Conservation (phyloP, 2,329 filamentous ascomycete genomes). For the Nemania diffusa region DNA sequence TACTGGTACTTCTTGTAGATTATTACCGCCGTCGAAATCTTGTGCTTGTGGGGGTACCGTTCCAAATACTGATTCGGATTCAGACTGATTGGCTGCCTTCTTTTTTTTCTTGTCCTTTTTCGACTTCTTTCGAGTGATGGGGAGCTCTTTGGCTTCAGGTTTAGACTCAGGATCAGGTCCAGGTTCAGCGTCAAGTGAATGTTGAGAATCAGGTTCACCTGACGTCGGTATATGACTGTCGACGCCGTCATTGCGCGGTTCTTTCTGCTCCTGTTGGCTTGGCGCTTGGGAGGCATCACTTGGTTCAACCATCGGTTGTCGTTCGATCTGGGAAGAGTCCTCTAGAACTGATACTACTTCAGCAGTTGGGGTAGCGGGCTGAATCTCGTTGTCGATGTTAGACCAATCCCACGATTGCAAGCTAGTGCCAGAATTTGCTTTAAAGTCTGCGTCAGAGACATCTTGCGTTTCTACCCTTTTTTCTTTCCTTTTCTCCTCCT, state of each 20-base stretch:
- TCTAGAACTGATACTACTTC: constrained; percentile 11
- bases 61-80: constrained; percentile 38
- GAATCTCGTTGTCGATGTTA: constrained; percentile 34
- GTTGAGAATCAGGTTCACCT: constrained; percentile 28
- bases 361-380: constrained; percentile 18
- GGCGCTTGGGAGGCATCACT: not conserved
- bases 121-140: constrained; percentile 46
- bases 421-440: constrained; percentile 11
- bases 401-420: constrained; percentile 37
- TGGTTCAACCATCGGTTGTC: not conserved
- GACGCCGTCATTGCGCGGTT: constrained; percentile 22
- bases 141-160: constrained; percentile 28
- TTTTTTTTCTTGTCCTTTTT: constrained; percentile 55
- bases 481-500: constrained; percentile 47
- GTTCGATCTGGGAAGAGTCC: constrained; percentile 17
- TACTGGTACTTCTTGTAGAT: constrained; percentile 10
- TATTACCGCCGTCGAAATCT: constrained; percentile 19
- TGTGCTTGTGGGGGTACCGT: constrained; percentile 33
- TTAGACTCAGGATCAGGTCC: constrained; percentile 22
- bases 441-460: constrained; percentile 24
- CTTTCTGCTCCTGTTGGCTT: constrained; percentile 10
- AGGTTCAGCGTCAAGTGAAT: constrained; percentile 24
- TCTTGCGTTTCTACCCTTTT: constrained; percentile 21
- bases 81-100: constrained; percentile 40
- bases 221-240: constrained; percentile 18